A percentile compares a stretch with the other conserved stretches of the same genome.
These are phyloP conservation scores for Epithele typhae DNA, from an alignment of 768 basidiomycete species.

Conservation along the genomic window DNA sequence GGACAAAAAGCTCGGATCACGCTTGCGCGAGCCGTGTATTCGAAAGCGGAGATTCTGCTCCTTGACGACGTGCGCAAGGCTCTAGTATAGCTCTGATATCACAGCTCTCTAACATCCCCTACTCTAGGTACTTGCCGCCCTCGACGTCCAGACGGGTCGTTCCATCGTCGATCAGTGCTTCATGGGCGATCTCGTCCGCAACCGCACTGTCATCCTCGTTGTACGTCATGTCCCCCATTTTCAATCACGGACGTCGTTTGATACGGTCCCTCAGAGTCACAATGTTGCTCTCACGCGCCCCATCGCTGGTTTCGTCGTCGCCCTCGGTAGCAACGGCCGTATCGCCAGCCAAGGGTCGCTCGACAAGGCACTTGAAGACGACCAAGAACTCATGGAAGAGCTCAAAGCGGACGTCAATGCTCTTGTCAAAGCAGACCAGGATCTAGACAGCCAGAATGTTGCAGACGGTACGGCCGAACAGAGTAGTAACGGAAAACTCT, in stretches of 20 bases:
- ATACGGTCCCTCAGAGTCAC: conserved; percentile 35
- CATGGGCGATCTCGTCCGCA: conserved; percentile 41
- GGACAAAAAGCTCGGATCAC: conserved; percentile 53
- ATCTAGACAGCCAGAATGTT: conserved; percentile 7
- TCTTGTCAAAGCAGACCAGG: not conserved
- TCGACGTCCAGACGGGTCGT: conserved; percentile 50
- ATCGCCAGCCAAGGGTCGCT: conserved; percentile 46
- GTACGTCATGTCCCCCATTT: conserved; percentile 20
- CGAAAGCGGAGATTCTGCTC: conserved; percentile 57
- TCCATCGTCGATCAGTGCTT: conserved; percentile 50
- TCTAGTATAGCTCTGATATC: not conserved
- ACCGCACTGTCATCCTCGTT: conserved; percentile 50
- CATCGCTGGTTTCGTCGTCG: conserved; percentile 54
- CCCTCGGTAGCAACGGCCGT: conserved; percentile 49
- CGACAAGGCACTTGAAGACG: conserved; percentile 40
- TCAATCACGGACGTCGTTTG: not conserved
- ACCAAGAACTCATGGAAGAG: conserved; percentile 30
- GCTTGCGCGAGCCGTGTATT: conserved; percentile 57
- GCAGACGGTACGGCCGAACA: conserved; percentile 2
- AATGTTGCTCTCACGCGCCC: conserved; percentile 50
- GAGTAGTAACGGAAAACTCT: conserved; percentile 48
- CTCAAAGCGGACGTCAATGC: conserved; percentile 17
- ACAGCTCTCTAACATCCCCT: not conserved
- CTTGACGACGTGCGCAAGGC: conserved; percentile 74
- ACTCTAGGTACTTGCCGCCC: conserved; percentile 37